Percentiles rank a stretch among this genome's conserved stretches.
Conservation (phyloP, 1,139 yeast species). For the Scheffersomyces insectosa region DNA sequence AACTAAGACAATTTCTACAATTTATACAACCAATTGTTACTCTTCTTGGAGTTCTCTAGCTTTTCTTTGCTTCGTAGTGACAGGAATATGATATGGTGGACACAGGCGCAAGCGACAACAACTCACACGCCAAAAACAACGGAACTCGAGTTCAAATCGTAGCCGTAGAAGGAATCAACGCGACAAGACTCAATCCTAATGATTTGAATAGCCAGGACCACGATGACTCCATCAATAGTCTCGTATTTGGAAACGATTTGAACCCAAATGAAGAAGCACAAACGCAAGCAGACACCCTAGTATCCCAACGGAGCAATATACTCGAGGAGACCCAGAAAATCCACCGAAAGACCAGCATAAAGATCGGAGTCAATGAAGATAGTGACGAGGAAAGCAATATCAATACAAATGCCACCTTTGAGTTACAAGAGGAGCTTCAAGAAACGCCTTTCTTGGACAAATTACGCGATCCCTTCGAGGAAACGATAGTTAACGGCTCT, state of each 20-base stretch:
- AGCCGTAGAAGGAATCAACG: too few relatives aligned
- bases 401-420: slow-evolving; percentile 2
- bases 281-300: slow-evolving; percentile 3
- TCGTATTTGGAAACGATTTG: slow-evolving; percentile 8
- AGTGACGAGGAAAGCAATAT: not conserved
- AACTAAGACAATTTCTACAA: too few relatives aligned
- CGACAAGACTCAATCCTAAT: too few relatives aligned
- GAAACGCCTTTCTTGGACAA: slow-evolving; percentile 11
- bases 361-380: not conserved
- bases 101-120: too few relatives aligned
- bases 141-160: not conserved
- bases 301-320: not conserved
- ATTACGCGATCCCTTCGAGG: slow-evolving; percentile 10
- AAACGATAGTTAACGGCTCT: not conserved
- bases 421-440: slow-evolving; percentile 5
- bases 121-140: not conserved
- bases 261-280: not conserved
- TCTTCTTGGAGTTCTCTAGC: too few relatives aligned
- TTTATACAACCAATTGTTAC: too few relatives aligned
- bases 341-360: too few relatives aligned
- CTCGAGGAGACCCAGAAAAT: not conserved
- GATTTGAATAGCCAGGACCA: not conserved
- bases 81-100: too few relatives aligned
- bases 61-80: too few relatives aligned
- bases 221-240: slow-evolving; percentile 7